A percentile compares a stretch with the other conserved stretches of the same genome.
These are phyloP conservation scores for Coemansia furcata DNA, from an alignment of 192 early-diverging fungal genomes.

Conservation along the genomic window DNA sequence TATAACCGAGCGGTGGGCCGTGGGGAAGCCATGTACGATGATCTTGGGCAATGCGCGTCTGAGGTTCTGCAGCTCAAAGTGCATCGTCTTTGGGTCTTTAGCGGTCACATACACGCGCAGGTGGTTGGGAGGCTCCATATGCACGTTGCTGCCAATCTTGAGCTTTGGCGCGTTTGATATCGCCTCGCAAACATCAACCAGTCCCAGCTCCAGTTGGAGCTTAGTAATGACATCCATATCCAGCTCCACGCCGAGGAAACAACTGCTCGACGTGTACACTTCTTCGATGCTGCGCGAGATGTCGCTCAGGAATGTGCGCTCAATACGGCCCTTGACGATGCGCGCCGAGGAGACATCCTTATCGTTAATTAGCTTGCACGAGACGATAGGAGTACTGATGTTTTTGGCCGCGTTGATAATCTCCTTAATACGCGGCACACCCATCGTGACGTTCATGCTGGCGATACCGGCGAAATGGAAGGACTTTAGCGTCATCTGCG, in stretches of 20 bases:
- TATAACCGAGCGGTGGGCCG: constrained; percentile 85
- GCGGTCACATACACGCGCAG: constrained; percentile 65
- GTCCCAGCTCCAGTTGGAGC: constrained; percentile 86
- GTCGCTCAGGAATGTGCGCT: constrained; percentile 88
- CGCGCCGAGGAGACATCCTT: constrained; percentile 72
- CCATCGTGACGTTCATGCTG: constrained; percentile 97
- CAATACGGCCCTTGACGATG: constrained; percentile 95
- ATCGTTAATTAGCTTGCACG: constrained; percentile 68
- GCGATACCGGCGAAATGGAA: constrained; percentile 99
- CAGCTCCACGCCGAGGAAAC: constrained; percentile 77
- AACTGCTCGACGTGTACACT: constrained; percentile 71
- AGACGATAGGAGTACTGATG: constrained; percentile 93
- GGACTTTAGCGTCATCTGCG: constrained; percentile 99
- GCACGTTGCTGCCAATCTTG: constrained; percentile 79
- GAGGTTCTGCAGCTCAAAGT: constrained; percentile 75
- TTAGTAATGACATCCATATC: constrained; percentile 80
- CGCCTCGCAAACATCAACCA: constrained; percentile 72
- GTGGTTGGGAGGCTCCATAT: constrained; percentile 58
- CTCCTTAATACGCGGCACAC: constrained; percentile 99
- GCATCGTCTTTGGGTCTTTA: constrained; percentile 60
- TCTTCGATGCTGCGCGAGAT: constrained; percentile 95
- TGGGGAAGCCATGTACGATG: constrained; percentile 82
- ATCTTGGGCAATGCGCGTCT: constrained; percentile 85
- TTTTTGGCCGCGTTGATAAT: constrained; percentile 98
- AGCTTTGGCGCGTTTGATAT: constrained; percentile 81